A percentile compares a stretch with the other conserved stretches of the same genome.
These are phyloP conservation scores for Amanita inopinata DNA, from an alignment of 768 basidiomycete genomes.

Conservation along the genomic window DNA sequence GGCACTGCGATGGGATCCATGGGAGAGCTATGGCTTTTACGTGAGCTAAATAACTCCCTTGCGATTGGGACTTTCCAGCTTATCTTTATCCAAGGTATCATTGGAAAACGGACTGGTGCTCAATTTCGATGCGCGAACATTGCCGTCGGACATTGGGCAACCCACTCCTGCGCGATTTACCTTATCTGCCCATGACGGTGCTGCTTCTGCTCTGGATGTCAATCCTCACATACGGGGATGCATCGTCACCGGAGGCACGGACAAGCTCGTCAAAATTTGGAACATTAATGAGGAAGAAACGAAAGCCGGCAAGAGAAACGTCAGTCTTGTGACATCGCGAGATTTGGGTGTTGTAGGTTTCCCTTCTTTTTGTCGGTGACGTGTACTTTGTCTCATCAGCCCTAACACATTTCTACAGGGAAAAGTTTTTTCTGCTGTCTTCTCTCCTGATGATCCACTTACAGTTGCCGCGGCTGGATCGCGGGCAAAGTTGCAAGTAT, in stretches of 20 bases:
- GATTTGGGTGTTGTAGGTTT: constrained; percentile 80
- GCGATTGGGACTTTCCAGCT: constrained; percentile 3
- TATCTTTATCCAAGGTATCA: constrained; percentile 52
- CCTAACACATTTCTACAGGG: constrained; percentile 42
- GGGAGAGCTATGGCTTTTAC: constrained; percentile 81
- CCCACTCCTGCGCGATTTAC: constrained; percentile 77
- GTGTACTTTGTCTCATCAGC: background rate
- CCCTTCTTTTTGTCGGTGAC: background rate
- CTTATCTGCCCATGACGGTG: constrained; percentile 87
- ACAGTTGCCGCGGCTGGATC: constrained; percentile 93
- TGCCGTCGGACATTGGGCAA: constrained; percentile 56
- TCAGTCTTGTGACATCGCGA: constrained; percentile 77
- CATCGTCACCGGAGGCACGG: constrained; percentile 87
- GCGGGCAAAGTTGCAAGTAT: constrained; percentile 87
- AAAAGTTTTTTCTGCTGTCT: constrained; percentile 87
- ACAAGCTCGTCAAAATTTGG: constrained; percentile 96
- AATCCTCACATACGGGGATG: constrained; percentile 87
- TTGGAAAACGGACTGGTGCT: constrained; percentile 92
- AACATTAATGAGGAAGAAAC: constrained; percentile 59
- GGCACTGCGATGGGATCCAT: constrained; percentile 91
- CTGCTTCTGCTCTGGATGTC: constrained; percentile 81
- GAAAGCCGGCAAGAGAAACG: constrained; percentile 49
- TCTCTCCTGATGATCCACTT: constrained; percentile 91
- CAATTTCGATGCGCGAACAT: constrained; percentile 82
- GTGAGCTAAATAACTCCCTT: constrained; percentile 34